phyloP scores from a whole-genome alignment of 768 basidiomycete genomes.

The Termitomyces sp. region DNA sequence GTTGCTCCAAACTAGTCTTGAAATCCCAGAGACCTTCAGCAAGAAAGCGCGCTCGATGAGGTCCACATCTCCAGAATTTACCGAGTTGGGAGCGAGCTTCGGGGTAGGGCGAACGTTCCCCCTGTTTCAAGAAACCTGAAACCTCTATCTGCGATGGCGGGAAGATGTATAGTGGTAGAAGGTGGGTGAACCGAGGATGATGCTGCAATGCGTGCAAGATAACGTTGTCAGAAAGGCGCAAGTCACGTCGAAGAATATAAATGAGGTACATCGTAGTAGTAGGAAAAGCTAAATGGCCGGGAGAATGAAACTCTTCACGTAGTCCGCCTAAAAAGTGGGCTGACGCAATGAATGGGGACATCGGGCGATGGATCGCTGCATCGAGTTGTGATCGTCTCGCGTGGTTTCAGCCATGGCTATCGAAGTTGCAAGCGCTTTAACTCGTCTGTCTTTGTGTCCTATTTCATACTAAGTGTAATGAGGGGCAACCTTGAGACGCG shows the following conservation, averaged over 20 bases:
- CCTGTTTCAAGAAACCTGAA: neutral
- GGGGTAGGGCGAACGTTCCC: neutral
- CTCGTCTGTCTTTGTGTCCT: no score
- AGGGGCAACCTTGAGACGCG: no score
- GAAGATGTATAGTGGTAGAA: slow-evolving; percentile 1
- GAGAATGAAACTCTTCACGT: neutral
- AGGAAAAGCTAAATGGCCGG: neutral
- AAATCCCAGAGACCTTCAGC: neutral
- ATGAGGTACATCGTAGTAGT: slow-evolving; percentile 1
- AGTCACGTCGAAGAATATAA: neutral
- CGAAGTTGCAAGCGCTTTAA: no score
- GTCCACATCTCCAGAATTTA: neutral
- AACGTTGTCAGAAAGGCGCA: slow-evolving; percentile 1
- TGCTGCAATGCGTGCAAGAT: neutral
- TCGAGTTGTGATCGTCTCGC: neutral
- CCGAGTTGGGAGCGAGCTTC: neutral
- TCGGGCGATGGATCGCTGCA: neutral
- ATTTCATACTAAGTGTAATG: no score
- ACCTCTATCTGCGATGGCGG: slow-evolving; percentile 2
- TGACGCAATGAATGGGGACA: neutral
- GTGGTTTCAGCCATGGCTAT: neutral
- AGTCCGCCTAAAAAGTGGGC: neutral
- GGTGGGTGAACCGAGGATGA: neutral
- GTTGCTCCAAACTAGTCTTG: neutral
- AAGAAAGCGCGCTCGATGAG: neutral